These are phyloP conservation scores for Aspergillus terreus DNA, from an alignment of 2,329 filamentous ascomycete genomes.

Conservation along the genomic window DNA sequence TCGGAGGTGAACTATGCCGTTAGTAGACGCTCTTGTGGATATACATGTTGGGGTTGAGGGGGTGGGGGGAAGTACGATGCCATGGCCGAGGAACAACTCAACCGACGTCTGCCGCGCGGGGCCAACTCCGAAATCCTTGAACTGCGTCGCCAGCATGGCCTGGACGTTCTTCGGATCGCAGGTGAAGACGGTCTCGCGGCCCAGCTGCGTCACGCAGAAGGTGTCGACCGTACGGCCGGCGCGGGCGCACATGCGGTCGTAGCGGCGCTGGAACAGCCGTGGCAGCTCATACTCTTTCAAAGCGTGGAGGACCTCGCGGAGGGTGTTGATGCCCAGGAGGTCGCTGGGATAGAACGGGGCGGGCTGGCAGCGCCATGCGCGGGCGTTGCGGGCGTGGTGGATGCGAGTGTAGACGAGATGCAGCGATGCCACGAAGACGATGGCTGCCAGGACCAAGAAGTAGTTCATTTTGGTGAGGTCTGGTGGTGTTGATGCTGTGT, in stretches of 20 bases:
- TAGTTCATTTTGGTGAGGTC: not conserved
- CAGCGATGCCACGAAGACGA: conserved; percentile 21
- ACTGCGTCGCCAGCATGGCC: conserved; percentile 78
- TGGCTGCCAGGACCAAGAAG: conserved; percentile 13
- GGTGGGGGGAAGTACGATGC: conserved; percentile 39
- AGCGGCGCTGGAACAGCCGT: conserved; percentile 14
- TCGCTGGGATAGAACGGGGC: conserved; percentile 26
- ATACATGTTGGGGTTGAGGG: not conserved
- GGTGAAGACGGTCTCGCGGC: conserved; percentile 24
- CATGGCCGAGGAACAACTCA: conserved; percentile 34
- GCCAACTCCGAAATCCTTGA: conserved; percentile 79
- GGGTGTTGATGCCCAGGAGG: conserved; percentile 21
- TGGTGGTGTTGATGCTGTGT: not conserved
- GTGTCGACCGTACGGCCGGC: conserved; percentile 25
- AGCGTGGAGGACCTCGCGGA: conserved; percentile 20
- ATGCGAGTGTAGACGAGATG: conserved; percentile 20
- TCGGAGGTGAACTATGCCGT: conserved; percentile 62
- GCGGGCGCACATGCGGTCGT: conserved; percentile 16
- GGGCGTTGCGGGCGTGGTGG: conserved; percentile 25
- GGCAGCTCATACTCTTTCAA: conserved; percentile 25
- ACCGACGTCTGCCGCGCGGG: conserved; percentile 64
- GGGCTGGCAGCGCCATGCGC: conserved; percentile 20
- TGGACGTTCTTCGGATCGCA: conserved; percentile 65
- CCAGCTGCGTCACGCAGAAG: conserved; percentile 21
- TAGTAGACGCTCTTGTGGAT: not conserved